phyloP scores from a whole-genome alignment of 441 rosid genomes.

The Cnidoscolus chayamansa region DNA sequence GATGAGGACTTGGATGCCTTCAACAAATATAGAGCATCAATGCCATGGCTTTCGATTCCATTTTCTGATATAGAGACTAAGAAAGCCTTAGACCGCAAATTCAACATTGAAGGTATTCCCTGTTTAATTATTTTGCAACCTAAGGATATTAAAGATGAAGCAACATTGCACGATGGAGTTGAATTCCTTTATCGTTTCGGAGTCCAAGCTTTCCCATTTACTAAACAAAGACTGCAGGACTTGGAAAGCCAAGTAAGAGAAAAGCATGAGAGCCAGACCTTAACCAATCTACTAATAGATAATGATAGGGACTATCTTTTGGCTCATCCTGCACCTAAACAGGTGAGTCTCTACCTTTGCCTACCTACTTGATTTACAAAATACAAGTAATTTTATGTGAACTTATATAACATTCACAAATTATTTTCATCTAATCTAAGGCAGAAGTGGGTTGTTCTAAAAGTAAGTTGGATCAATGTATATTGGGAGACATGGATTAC shows the following conservation, averaged over 20 bases:
- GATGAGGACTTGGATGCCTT: slow-evolving; percentile 54
- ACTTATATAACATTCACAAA: too few relatives aligned
- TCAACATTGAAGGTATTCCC: slow-evolving; percentile 54
- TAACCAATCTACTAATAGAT: slow-evolving; percentile 34
- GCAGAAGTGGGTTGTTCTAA: too few relatives aligned
- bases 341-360: slow-evolving; percentile 33
- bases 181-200: slow-evolving; percentile 48
- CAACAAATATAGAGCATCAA: slow-evolving; percentile 36
- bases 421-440: too few relatives aligned
- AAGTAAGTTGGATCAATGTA: too few relatives aligned
- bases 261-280: slow-evolving; percentile 50
- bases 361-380: not conserved
- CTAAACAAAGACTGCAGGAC: slow-evolving; percentile 42
- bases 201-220: slow-evolving; percentile 50
- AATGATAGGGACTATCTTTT: slow-evolving; percentile 42
- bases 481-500: not conserved
- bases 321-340: slow-evolving; percentile 27
- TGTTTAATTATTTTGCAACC: slow-evolving; percentile 52
- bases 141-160: slow-evolving; percentile 31
- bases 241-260: slow-evolving; percentile 41
- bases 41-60: slow-evolving; percentile 68
- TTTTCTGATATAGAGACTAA: slow-evolving; percentile 53
- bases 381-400: too few relatives aligned
- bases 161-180: slow-evolving; percentile 37
- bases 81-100: slow-evolving; percentile 43